A percentile compares a stretch with the other conserved stretches of the same genome.
These are phyloP conservation scores for Withania somnifera DNA, from an alignment of 305 asterid genomes.

Conservation along the genomic window DNA sequence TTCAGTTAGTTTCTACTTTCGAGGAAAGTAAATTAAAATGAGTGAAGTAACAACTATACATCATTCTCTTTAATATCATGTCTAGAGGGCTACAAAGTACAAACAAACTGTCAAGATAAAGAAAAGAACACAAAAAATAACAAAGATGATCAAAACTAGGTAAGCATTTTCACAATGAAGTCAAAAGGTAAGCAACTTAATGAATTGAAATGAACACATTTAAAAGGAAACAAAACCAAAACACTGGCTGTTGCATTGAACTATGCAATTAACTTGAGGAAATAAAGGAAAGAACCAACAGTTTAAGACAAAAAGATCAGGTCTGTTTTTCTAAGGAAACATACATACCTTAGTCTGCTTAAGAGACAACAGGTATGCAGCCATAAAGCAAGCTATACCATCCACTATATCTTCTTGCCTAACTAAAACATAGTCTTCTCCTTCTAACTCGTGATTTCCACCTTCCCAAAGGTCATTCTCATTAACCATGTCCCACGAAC, in stretches of 20 bases:
- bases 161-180: background rate
- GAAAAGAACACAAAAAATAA: background rate
- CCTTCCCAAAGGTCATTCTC: constrained; percentile 88
- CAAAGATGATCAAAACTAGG: background rate
- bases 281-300: background rate
- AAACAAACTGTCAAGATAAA: background rate
- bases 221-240: background rate
- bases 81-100: background rate
- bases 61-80: background rate
- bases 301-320: background rate
- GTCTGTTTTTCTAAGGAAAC: background rate
- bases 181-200: background rate
- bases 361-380: constrained; percentile 78
- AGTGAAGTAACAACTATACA: background rate
- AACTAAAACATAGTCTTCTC: constrained; percentile 83
- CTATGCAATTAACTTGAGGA: background rate
- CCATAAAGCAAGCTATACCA: constrained; percentile 98
- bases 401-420: constrained; percentile 96
- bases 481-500: constrained; percentile 89
- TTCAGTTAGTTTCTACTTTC: background rate
- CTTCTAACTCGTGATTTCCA: constrained; percentile 42
- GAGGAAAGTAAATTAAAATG: background rate
- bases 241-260: background rate
- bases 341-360: constrained; percentile 76
- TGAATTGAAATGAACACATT: background rate